Conservation (phyloP, 495 filamentous ascomycete species). For the Tuber borchii region DNA sequence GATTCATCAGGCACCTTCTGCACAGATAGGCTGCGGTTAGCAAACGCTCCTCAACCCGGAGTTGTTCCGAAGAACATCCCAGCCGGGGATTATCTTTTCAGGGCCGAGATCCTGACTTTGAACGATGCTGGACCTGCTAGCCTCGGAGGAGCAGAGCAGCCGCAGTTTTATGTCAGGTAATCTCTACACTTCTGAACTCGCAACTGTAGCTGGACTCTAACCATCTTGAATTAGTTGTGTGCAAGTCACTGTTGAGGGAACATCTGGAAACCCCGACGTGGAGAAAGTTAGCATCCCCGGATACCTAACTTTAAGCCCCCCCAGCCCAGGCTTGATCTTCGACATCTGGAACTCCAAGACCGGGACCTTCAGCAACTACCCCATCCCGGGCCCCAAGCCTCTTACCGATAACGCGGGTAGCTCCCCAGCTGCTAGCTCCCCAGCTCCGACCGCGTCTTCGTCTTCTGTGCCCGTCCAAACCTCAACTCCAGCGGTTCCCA, state of each 20-base stretch:
- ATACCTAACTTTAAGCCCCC: slow-evolving; percentile 47
- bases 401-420: background rate
- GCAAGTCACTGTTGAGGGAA: slow-evolving; percentile 36
- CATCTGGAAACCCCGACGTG: slow-evolving; percentile 8
- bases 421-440: background rate
- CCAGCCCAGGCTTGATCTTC: slow-evolving; percentile 52
- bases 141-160: slow-evolving; percentile 31
- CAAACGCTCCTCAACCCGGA: slow-evolving; percentile 56
- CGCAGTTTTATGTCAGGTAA: slow-evolving; percentile 66
- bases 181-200: slow-evolving; percentile 58
- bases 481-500: background rate
- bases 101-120: slow-evolving; percentile 63
- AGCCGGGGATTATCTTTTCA: slow-evolving; percentile 60
- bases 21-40: slow-evolving; percentile 58
- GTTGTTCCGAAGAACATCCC: slow-evolving; percentile 55
- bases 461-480: background rate
- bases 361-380: slow-evolving; percentile 18
- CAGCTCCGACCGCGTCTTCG: background rate
- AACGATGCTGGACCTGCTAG: slow-evolving; percentile 52
- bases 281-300: slow-evolving; percentile 58
- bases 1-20: slow-evolving; percentile 53
- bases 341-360: slow-evolving; percentile 50
- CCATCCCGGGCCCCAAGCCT: slow-evolving; percentile 18
- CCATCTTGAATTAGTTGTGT: slow-evolving; percentile 33
- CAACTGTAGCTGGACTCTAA: slow-evolving; percentile 44